Evolutionary conservation across 2,329 filamentous ascomycete genomes (phyloP).

Genomic region (Ophiocordyceps camponoti-leonardi): DNA sequence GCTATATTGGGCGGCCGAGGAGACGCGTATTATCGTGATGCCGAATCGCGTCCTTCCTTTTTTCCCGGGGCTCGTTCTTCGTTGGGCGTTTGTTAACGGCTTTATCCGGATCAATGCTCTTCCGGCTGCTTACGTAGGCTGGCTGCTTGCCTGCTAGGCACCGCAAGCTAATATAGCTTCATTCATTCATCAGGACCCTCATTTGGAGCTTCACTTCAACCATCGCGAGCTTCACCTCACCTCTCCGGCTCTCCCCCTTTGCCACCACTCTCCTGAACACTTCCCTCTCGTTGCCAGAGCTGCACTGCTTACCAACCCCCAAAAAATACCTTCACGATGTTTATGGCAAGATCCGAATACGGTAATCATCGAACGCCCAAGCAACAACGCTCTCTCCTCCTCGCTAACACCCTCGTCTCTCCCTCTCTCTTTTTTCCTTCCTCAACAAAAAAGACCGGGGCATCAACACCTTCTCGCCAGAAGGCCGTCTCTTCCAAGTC

Average conservation of each 20-base stretch:
- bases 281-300: not conserved
- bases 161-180: not conserved
- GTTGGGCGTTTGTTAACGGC: not conserved
- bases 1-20: slow-evolving; percentile 13
- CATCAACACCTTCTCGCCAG: slow-evolving; percentile 99
- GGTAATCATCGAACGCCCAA: slow-evolving; percentile 33
- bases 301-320: not conserved
- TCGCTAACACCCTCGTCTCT: slow-evolving; percentile 8
- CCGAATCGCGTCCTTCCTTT: not conserved
- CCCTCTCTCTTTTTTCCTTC: too few species aligned
- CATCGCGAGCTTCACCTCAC: not conserved
- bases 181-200: too few species aligned
- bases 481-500: slow-evolving; percentile 99
- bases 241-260: not conserved
- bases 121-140: too few species aligned
- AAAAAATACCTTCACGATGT: slow-evolving; percentile 52
- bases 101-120: too few species aligned
- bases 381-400: slow-evolving; percentile 5
- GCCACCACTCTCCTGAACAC: not conserved
- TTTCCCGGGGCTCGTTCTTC: not conserved
- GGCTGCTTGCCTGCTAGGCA: too few species aligned
- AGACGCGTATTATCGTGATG: not conserved
- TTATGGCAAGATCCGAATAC: slow-evolving; percentile 99
- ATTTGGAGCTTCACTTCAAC: not conserved
- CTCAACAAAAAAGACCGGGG: slow-evolving; percentile 56